Percentiles rank a stretch among this genome's conserved stretches.
These are phyloP conservation scores for Lasiodiplodia sp. DNA, from an alignment of 2,329 filamentous ascomycete species.

Conservation along the genomic window DNA sequence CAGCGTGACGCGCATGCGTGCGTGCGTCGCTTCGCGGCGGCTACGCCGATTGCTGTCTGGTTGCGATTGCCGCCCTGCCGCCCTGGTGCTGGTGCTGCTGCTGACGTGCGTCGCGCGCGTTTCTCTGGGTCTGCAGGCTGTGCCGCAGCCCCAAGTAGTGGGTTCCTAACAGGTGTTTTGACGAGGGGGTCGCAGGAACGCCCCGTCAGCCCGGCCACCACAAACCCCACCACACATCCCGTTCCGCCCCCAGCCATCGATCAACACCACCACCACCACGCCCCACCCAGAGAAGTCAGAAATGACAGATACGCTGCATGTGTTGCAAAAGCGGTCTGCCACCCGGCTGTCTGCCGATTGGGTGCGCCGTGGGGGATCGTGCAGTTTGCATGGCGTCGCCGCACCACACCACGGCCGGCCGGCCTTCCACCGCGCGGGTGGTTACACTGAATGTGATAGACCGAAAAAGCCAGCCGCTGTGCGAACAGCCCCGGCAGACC, in stretches of 20 bases:
- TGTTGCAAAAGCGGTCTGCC: conserved; percentile 1
- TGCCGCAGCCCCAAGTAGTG: too few species aligned
- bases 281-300: neutral
- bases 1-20: too few species aligned
- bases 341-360: conserved; percentile 19
- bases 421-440: neutral
- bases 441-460: conserved; percentile 11
- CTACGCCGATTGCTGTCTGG: neutral
- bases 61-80: neutral
- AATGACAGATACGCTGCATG: conserved; percentile 17
- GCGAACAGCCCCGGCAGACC: neutral
- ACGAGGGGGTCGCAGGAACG: neutral
- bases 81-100: neutral
- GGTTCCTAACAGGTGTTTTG: neutral
- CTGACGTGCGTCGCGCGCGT: neutral
- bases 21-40: neutral
- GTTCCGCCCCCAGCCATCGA: neutral
- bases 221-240: neutral
- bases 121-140: too few species aligned
- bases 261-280: neutral
- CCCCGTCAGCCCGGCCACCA: conserved; percentile 9
- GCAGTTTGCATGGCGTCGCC: conserved; percentile 11
- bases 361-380: conserved; percentile 2
- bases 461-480: too few species aligned
- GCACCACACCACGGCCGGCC: neutral